phyloP scores from a whole-genome alignment of 2,329 filamentous ascomycete genomes.

The Calonectria pauciramosa region DNA sequence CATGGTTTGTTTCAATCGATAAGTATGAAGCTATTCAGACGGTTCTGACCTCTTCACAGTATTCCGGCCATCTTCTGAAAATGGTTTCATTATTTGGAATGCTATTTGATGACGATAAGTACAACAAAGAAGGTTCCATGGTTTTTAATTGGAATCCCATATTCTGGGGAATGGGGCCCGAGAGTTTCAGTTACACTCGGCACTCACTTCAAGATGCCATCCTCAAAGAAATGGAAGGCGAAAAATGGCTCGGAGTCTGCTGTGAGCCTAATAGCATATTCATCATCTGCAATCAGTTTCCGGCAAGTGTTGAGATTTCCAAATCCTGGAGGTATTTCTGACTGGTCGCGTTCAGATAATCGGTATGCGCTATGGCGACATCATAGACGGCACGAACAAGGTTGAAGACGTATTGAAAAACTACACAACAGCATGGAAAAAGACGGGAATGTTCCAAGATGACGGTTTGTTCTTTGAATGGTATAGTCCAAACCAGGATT shows the following conservation, averaged over 20 bases:
- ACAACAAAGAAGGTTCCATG: not conserved
- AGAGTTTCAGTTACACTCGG: not conserved
- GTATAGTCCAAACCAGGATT: not conserved
- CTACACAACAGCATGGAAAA: not conserved
- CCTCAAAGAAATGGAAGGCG: not conserved
- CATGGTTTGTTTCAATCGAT: not conserved
- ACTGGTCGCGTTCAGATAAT: not conserved
- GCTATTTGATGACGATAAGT: not conserved
- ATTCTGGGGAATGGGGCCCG: not conserved
- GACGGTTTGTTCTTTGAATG: not conserved
- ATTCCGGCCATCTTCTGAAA: not conserved
- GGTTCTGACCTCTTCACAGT: not conserved
- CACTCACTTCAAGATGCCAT: not conserved
- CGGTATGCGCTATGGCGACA: not conserved
- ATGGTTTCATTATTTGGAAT: not conserved
- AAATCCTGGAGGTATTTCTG: not conserved
- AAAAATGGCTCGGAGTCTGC: not conserved
- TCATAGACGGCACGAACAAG: not conserved
- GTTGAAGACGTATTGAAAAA: not conserved
- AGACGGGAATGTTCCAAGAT: not conserved
- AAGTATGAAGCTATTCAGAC: no score
- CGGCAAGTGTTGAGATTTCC: not conserved
- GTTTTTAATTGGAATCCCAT: not conserved
- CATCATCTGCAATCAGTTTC: not conserved
- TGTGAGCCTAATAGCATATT: not conserved